Conservation (phyloP, 257 asterid genomes). For the Petunia secreta region DNA sequence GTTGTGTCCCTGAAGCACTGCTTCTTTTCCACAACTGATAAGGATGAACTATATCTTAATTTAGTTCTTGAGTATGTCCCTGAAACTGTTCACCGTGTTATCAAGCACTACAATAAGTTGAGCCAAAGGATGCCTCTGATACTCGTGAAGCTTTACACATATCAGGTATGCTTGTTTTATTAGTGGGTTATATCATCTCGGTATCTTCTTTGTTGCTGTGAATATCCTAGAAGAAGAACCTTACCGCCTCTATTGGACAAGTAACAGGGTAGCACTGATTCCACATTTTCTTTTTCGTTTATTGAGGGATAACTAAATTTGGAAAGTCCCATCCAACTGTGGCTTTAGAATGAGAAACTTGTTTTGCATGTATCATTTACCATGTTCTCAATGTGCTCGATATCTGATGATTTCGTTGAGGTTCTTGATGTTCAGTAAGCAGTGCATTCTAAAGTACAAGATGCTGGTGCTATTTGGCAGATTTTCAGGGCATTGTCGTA, state of each 20-base stretch:
- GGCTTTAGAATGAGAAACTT: no score
- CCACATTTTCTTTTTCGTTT: no score
- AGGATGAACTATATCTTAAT: slow-evolving; percentile 84
- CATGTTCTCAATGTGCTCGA: no score
- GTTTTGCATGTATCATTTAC: no score
- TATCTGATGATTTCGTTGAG: neutral
- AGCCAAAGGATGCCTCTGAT: slow-evolving; percentile 85
- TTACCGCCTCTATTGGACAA: no score
- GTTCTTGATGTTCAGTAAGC: neutral
- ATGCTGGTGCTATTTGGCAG: slow-evolving; percentile 46
- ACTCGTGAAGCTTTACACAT: slow-evolving; percentile 77
- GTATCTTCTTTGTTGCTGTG: no score
- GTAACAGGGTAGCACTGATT: no score
- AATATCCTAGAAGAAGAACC: no score
- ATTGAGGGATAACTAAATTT: no score
- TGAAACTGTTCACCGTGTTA: slow-evolving; percentile 87
- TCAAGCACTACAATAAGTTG: slow-evolving; percentile 78
- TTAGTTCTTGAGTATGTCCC: slow-evolving; percentile 93
- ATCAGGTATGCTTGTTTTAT: slow-evolving; percentile 58
- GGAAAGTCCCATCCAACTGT: no score
- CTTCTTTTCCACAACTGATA: slow-evolving; percentile 93
- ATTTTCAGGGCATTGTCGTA: slow-evolving; percentile 88
- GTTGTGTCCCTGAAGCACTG: slow-evolving; percentile 86
- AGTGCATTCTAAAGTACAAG: neutral
- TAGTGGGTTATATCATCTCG: no score